These are phyloP conservation scores for Fusarium musae DNA, from an alignment of 2,329 filamentous ascomycete species.

Conservation along the genomic window DNA sequence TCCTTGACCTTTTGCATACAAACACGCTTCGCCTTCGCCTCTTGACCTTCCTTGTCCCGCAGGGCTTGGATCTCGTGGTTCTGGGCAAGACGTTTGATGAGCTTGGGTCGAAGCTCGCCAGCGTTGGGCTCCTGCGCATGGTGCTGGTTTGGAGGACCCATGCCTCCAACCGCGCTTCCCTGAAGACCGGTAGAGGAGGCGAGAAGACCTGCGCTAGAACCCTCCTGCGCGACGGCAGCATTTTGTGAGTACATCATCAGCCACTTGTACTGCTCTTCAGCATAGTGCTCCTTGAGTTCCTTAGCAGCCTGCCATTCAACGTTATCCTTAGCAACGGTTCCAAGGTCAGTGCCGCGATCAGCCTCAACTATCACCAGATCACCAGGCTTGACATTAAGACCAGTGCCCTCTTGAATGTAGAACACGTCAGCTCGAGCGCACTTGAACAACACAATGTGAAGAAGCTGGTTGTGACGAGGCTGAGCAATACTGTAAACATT, in stretches of 20 bases:
- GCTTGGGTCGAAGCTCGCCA: conserved; percentile 89
- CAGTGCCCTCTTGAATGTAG: conserved; percentile 95
- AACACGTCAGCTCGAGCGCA: conserved; percentile 95
- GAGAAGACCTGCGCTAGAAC: conserved; percentile 70
- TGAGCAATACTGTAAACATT: conserved; percentile 70
- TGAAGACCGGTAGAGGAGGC: conserved; percentile 72
- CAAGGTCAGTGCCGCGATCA: conserved; percentile 94
- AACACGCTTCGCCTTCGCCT: conserved; percentile 95
- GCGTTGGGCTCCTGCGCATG: conserved; percentile 76
- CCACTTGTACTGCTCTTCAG: conserved; percentile 97
- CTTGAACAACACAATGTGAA: conserved; percentile 96
- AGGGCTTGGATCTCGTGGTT: conserved; percentile 89
- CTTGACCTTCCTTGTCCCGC: conserved; percentile 95
- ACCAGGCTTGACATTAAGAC: conserved; percentile 87
- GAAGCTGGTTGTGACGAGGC: conserved; percentile 72
- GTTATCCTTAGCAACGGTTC: conserved; percentile 89
- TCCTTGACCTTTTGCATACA: conserved; percentile 97
- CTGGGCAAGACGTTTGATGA: conserved; percentile 95
- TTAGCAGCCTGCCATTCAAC: conserved; percentile 90
- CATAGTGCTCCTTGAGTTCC: conserved; percentile 88
- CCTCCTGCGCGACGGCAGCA: conserved; percentile 71
- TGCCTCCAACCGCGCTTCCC: conserved; percentile 78
- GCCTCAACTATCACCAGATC: conserved; percentile 98
- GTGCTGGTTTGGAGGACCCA: conserved; percentile 79
- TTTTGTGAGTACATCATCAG: conserved; percentile 98